Base-by-base conservation (phyloP, 2,329 filamentous ascomycete species). In the Sarocladium oryzae region DNA sequence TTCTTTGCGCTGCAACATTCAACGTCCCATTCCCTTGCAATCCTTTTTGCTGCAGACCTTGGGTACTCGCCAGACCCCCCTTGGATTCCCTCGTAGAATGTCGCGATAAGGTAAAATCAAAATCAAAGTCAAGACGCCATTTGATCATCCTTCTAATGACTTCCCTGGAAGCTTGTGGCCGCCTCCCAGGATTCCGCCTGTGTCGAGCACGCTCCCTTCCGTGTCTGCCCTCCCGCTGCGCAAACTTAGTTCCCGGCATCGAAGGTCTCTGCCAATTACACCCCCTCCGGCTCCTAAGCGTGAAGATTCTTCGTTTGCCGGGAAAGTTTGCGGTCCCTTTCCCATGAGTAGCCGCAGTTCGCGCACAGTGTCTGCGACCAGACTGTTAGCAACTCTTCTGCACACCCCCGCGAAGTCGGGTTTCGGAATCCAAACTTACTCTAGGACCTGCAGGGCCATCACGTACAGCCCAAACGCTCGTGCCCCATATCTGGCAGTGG, bases 401-500 rank as follows among this genome's bases (percentile, higher is more conserved):
- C 8, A 16, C 20, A 30, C 28, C 13, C 7, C 28, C 7, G 7
- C 28, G 7, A 30, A 30, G 28, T 30, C 28, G 28, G 7, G 28
- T 30, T 13, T 7, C 28, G 28, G 32, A 36, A 21, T 9, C 26
- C n/a, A 52, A 15, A 65, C 87, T 78, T 73, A 93, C 89, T 69
- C 88, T 86, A 56, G 88, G 80, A 51, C 91, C 92, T 51, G 81
- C 76, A 13, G 93, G 93, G 21, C 93, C 93, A 69, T 97, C 91
- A 60, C 93, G 78, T 2, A 97, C 92, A 46, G 89, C 91, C 93
- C 93, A 99, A 8, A 96, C 89, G 24, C 89, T 87, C 46, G 85
- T 85, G 15, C 92, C 93, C 83, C 88, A 92, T 30, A 96, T 83
- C 54, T 78, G 78, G 67, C 93, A 99, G 68, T 97, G 92, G 40